A percentile compares a stretch with the other conserved stretches of the same genome.
Evolutionary conservation across 768 basidiomycete genomes (phyloP).

Genomic region (Polyporus arcularius): DNA sequence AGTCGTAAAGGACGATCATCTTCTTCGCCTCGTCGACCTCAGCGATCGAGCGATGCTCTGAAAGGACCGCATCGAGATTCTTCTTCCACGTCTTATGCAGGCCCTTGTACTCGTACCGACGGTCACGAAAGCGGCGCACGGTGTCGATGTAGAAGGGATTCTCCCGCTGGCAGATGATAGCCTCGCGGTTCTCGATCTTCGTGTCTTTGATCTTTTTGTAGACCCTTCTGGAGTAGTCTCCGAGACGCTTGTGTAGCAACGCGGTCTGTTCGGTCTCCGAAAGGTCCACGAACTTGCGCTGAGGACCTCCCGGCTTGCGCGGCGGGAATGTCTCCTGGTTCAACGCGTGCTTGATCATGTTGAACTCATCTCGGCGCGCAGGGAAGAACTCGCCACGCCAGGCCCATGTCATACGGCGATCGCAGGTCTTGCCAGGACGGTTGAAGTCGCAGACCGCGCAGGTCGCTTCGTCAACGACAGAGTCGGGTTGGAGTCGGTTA

Average conservation of each 20-base stretch:
- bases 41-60: constrained; percentile 71
- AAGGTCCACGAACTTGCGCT: constrained; percentile 83
- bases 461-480: constrained; percentile 92
- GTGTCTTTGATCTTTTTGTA: constrained; percentile 99
- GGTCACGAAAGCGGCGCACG: constrained; percentile 93
- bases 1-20: constrained; percentile 98
- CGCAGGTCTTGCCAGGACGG: constrained; percentile 92
- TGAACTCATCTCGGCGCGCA: constrained; percentile 94
- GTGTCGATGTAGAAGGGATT: constrained; percentile 99
- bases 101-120: constrained; percentile 99
- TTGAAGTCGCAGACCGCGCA: constrained; percentile 99
- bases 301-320: constrained; percentile 68
- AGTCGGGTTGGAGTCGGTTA: constrained; percentile 97
- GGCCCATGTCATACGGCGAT: constrained; percentile 93
- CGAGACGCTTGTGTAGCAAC: constrained; percentile 92
- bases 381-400: constrained; percentile 99
- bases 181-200: constrained; percentile 88
- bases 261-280: constrained; percentile 85
- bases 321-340: constrained; percentile 93
- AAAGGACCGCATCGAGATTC: constrained; percentile 76
- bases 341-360: constrained; percentile 97
- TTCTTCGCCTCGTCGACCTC: constrained; percentile 97
- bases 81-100: constrained; percentile 99
- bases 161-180: constrained; percentile 96
- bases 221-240: constrained; percentile 97